Percentiles rank a stretch among this genome's conserved stretches.
Evolutionary conservation across 306 rosid genomes (phyloP).

Genomic region (Malus asiatica): DNA sequence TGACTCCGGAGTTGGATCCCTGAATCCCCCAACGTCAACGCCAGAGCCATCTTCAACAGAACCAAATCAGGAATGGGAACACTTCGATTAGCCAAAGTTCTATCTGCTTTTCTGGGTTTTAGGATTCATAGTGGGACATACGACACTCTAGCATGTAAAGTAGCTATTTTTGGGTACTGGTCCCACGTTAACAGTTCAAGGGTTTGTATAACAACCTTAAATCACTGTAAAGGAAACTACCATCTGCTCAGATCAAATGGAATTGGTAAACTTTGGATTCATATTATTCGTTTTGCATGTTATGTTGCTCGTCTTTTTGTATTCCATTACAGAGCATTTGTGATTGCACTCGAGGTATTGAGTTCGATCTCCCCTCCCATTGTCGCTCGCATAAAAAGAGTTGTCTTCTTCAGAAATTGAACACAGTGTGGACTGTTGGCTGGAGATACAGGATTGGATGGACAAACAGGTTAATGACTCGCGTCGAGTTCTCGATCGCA

Average conservation of each 20-base stretch:
- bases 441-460: not conserved
- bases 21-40: conserved; percentile 49
- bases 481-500: not conserved
- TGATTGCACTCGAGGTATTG: not conserved
- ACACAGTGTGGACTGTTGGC: not conserved
- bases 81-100: conserved; percentile 32
- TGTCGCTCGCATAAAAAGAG: not conserved
- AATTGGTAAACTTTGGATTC: not conserved
- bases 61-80: conserved; percentile 44
- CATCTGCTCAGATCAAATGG: not conserved
- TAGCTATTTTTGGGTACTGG: conserved; percentile 7
- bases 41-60: conserved; percentile 39
- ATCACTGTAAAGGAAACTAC: not conserved
- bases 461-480: not conserved
- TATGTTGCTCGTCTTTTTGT: not conserved
- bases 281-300: not conserved
- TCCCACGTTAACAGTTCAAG: conserved; percentile 8
- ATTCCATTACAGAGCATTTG: not conserved
- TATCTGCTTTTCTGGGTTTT: not conserved
- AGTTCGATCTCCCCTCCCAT: not conserved
- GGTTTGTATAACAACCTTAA: conserved; percentile 2
- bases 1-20: conserved; percentile 60
- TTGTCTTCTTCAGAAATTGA: not conserved
- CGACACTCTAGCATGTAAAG: conserved; percentile 9
- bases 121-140: not conserved